A percentile compares a stretch with the other conserved stretches of the same genome.
These are phyloP conservation scores for Plenodomus biglobosus DNA, from an alignment of 2,329 filamentous ascomycete genomes.

Conservation along the genomic window DNA sequence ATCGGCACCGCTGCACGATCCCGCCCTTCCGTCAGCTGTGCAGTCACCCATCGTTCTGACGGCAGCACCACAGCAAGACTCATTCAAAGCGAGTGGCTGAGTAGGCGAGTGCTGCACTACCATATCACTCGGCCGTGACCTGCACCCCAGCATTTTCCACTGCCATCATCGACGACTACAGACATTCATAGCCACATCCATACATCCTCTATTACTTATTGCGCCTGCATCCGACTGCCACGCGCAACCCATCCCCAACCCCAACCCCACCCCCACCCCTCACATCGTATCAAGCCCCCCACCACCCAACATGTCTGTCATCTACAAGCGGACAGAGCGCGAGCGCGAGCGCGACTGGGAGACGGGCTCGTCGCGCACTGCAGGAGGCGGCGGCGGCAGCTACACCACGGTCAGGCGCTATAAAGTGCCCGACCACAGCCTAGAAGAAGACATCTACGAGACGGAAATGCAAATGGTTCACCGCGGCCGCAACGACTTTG, in stretches of 20 bases:
- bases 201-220: neutral
- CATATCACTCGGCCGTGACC: slow-evolving; percentile 3
- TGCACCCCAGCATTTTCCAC: neutral
- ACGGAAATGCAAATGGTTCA: slow-evolving; percentile 53
- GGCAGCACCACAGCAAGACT: neutral
- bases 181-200: neutral
- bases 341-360: slow-evolving; percentile 52
- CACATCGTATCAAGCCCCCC: slow-evolving; percentile 3
- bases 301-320: slow-evolving; percentile 46
- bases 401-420: slow-evolving; percentile 64
- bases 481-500: slow-evolving; percentile 36
- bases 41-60: slow-evolving; percentile 7
- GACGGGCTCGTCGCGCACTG: slow-evolving; percentile 27
- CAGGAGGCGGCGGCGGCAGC: slow-evolving; percentile 36
- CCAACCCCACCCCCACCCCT: too few species aligned
- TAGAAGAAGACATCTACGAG: slow-evolving; percentile 48
- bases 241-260: slow-evolving; percentile 2
- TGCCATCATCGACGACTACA: too few species aligned
- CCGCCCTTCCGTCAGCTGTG: slow-evolving; percentile 16
- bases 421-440: slow-evolving; percentile 53
- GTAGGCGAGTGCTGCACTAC: slow-evolving; percentile 15
- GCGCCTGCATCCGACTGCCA: slow-evolving; percentile 4
- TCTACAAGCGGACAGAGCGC: slow-evolving; percentile 47
- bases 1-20: slow-evolving; percentile 24
- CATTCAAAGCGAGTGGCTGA: slow-evolving; percentile 15